Conservation (phyloP, 2,329 filamentous ascomycete species). For the Colletotrichum sp. region DNA sequence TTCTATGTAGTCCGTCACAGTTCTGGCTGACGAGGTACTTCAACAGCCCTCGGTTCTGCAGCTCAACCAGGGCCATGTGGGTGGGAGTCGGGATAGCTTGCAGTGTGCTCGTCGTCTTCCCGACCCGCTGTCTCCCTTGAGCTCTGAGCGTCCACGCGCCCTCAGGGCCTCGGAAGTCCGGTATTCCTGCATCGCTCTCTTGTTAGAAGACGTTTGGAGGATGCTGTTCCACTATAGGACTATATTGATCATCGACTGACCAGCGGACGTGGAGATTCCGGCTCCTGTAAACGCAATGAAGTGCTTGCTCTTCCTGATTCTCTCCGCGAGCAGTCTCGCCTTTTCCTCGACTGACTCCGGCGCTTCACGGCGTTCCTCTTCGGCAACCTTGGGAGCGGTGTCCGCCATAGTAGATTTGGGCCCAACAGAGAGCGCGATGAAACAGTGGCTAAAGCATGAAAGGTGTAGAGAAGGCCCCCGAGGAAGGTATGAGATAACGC, state of each 20-base stretch:
- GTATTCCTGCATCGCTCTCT: slow-evolving; percentile 38
- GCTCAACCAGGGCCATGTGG: slow-evolving; percentile 51
- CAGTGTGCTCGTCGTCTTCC: slow-evolving; percentile 38
- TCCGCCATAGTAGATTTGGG: background rate
- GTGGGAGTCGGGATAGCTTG: slow-evolving; percentile 50
- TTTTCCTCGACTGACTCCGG: slow-evolving; percentile 32
- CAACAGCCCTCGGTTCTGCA: slow-evolving; percentile 44
- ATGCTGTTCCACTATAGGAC: background rate
- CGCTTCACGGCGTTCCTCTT: slow-evolving; percentile 1
- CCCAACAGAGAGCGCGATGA: too few relatives aligned
- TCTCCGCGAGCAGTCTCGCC: slow-evolving; percentile 37
- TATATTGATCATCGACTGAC: slow-evolving; percentile 22
- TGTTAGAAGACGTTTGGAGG: background rate
- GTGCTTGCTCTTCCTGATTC: slow-evolving; percentile 47
- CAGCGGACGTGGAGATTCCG: slow-evolving; percentile 51
- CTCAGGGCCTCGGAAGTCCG: slow-evolving; percentile 53
- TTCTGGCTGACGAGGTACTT: slow-evolving; percentile 52
- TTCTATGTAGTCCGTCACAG: slow-evolving; percentile 49
- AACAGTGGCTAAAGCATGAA: too few relatives aligned
- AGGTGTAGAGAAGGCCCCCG: accelerated
- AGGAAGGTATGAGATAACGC: background rate
- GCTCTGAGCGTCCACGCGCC: slow-evolving; percentile 50
- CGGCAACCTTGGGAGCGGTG: slow-evolving; percentile 13
- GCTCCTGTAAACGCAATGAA: slow-evolving; percentile 53
- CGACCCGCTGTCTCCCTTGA: slow-evolving; percentile 40